Conservation (phyloP, 192 early-diverging fungal genomes). For the Linderina pennispora region DNA sequence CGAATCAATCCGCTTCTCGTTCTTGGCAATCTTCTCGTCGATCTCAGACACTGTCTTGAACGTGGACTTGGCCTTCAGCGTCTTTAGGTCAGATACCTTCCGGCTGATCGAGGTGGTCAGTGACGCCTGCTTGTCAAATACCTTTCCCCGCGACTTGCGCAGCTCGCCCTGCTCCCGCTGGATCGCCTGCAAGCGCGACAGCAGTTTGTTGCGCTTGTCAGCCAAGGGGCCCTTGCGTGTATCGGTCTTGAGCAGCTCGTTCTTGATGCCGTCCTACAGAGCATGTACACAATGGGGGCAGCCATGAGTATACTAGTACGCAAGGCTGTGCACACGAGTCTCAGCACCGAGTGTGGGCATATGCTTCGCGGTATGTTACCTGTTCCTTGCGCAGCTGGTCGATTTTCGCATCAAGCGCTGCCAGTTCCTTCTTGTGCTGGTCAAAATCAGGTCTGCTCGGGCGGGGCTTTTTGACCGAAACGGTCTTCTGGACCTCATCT, state of each 20-base stretch:
- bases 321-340: too few relatives aligned
- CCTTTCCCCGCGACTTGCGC: constrained; percentile 61
- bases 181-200: constrained; percentile 56
- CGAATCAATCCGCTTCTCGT: constrained; percentile 73
- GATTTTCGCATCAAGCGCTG: constrained; percentile 52
- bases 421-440: constrained; percentile 44
- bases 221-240: constrained; percentile 51
- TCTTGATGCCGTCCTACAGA: constrained; percentile 51
- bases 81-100: constrained; percentile 73
- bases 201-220: constrained; percentile 55
- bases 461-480: constrained; percentile 11
- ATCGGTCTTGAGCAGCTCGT: constrained; percentile 51
- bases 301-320: not conserved
- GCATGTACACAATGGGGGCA: not conserved
- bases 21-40: constrained; percentile 61
- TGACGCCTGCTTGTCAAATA: constrained; percentile 64
- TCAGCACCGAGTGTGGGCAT: too few relatives aligned
- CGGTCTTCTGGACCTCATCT: constrained; percentile 7
- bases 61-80: constrained; percentile 66
- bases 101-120: constrained; percentile 72
- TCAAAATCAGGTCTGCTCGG: constrained; percentile 50
- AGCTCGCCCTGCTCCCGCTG: constrained; percentile 65
- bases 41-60: constrained; percentile 80
- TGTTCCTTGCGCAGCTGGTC: constrained; percentile 49
- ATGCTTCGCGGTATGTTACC: constrained; percentile 31